Base-by-base conservation (phyloP, 2,329 filamentous ascomycete species). In the Drechslerella dactyloides region DNA sequence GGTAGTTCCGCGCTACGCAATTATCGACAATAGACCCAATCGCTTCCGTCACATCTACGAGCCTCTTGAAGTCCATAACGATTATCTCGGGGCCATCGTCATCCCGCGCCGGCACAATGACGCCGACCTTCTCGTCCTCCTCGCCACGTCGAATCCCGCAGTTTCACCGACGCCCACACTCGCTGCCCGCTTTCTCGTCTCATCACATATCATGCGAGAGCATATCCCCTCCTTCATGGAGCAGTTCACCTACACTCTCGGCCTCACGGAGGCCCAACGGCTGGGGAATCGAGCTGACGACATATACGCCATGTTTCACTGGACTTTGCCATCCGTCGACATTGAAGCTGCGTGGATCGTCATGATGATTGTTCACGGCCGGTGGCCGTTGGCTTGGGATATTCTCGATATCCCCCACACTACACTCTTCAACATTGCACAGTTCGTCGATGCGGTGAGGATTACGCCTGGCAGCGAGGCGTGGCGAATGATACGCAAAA, bases 151-250 rank as follows among this genome's bases (percentile, higher is more conserved):
- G 3, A 15, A 54, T 23, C 59, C 46, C 40, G 2, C 11, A 5
- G 19, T 17, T 4, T 6, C 2, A 35, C 7, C 13, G 55, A 42
- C 3, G 19, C 21, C 0, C 1, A 19, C 40, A 1, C 11, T 72
- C 2, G 40, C 44, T 2, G 68, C 55, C 0, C 33, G 68, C 0
- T 72, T 72, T 23, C 10, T 72, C 11, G 60, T 72, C n/a, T 64
- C 50, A 10, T 59, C 27, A 10, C 15, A 56, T 5, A 65, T 23
- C 23, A 55, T 65, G 11, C 37, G 21, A 0, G 24, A 33, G 23
- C 37, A 52, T n/a, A 56, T 72, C 23, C 66, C 68, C 4, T 21
- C 35, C 0, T 52, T 72, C 4, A 6, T 42, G 24, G 53, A 19
- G 1, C 60, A 72, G 46, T 33, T 50, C 30, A 17, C 33, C 1